These are phyloP conservation scores for Diplogelasinospora grovesii DNA, from an alignment of 495 filamentous ascomycete genomes.

Conservation along the genomic window DNA sequence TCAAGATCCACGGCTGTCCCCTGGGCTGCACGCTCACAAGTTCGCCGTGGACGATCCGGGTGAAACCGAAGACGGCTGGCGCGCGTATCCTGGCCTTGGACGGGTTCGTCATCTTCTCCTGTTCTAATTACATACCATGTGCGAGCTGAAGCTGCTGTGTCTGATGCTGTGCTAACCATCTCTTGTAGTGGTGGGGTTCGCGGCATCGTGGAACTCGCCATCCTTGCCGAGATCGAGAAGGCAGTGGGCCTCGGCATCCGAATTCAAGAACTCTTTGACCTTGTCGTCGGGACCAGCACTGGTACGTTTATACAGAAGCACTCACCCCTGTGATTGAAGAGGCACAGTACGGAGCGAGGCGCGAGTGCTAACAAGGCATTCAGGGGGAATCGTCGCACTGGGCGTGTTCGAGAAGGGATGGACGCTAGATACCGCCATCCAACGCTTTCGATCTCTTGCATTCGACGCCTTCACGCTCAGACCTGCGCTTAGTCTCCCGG, in stretches of 20 bases:
- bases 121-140: too few relatives aligned
- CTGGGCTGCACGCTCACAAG: constrained; percentile 8
- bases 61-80: constrained; percentile 31
- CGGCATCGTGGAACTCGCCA: constrained; percentile 36
- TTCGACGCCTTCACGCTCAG: constrained; percentile 32
- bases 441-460: constrained; percentile 27
- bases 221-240: constrained; percentile 29
- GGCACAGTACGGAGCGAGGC: constrained; percentile 8
- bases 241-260: constrained; percentile 19
- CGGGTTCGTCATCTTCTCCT: constrained; percentile 32
- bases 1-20: constrained; percentile 4
- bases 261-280: constrained; percentile 38
- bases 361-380: background rate
- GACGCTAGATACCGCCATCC: constrained; percentile 30
- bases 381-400: constrained; percentile 43
- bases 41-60: constrained; percentile 12
- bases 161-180: background rate
- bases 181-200: constrained; percentile 35
- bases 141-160: too few relatives aligned
- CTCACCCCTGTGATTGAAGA: background rate
- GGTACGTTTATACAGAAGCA: background rate
- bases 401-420: constrained; percentile 34
- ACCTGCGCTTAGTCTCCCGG: constrained; percentile 8
- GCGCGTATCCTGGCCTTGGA: constrained; percentile 33
- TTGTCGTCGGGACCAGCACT: constrained; percentile 42